A percentile compares a stretch with the other conserved stretches of the same genome.
These are phyloP conservation scores for Apiospora phragmitis DNA, from an alignment of 2,329 filamentous ascomycete genomes.

Conservation along the genomic window DNA sequence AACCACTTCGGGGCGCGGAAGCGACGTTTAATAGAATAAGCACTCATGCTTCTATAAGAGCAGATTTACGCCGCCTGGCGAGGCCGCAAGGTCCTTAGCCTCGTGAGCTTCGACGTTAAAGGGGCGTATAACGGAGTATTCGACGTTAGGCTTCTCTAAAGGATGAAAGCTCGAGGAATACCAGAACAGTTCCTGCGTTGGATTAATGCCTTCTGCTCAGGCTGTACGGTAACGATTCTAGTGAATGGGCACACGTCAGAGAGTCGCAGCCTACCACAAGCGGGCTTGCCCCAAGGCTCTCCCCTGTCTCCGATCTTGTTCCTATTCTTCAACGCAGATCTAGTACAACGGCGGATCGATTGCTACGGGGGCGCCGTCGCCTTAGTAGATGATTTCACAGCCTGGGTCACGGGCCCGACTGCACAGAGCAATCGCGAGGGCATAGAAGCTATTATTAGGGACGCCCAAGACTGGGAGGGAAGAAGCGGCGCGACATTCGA, in stretches of 20 bases:
- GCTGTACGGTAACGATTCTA: constrained; percentile 22
- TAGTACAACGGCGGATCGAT: constrained; percentile 30
- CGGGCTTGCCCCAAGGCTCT: no score
- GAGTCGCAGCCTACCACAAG: constrained; percentile 15
- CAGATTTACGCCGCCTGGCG: constrained; percentile 26
- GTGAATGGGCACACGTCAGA: constrained; percentile 23
- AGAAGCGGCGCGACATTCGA: constrained; percentile 28
- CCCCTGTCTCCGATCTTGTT: constrained; percentile 37
- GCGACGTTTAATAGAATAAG: no score
- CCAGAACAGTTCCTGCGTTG: constrained; percentile 18
- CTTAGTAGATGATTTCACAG: no score
- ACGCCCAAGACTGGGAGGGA: no score
- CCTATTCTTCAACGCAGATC: constrained; percentile 30
- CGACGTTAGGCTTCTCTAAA: no score
- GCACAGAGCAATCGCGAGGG: no score
- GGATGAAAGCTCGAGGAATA: constrained; percentile 25
- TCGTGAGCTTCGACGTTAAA: constrained; percentile 41
- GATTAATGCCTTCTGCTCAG: constrained; percentile 27
- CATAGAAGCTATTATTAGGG: no score
- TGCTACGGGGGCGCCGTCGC: constrained; percentile 25
- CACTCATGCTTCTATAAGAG: constrained; percentile 32
- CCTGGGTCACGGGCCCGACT: no score
- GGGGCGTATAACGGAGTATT: constrained; percentile 42
- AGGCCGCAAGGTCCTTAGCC: constrained; percentile 28
- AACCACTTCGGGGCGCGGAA: no score